phyloP scores from a whole-genome alignment of 75 land plant species.

The Azolla pinnata region DNA sequence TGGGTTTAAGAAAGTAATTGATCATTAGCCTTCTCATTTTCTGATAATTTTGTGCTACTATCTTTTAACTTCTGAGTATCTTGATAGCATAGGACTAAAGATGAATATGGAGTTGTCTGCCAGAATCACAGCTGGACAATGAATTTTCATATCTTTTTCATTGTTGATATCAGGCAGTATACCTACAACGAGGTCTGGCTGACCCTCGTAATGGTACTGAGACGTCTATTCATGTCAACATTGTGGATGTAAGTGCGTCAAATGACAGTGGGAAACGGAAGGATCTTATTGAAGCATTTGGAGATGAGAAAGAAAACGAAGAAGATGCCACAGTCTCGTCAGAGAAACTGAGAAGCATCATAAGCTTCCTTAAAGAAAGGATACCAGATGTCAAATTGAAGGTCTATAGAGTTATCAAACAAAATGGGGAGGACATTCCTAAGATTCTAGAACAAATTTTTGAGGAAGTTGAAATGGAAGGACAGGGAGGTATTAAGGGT shows the following conservation, averaged over 20 bases:
- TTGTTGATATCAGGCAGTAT: constrained; percentile 88
- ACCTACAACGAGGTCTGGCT: constrained; percentile 35
- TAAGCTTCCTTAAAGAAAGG: constrained; percentile 64
- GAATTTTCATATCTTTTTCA: no score
- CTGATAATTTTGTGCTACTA: no score
- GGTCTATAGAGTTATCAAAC: constrained; percentile 49
- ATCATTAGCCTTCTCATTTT: no score
- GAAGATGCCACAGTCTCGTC: constrained; percentile 40
- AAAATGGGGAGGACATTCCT: constrained; percentile 41
- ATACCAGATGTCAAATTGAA: constrained; percentile 72
- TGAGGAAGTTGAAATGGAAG: constrained; percentile 15
- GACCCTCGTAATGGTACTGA: constrained; percentile 7
- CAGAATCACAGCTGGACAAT: no score
- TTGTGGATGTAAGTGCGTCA: constrained; percentile 8
- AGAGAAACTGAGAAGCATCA: constrained; percentile 57
- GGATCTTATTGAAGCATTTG: constrained; percentile 25
- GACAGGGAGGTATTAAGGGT: constrained; percentile 30
- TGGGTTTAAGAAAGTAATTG: no score
- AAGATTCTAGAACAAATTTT: constrained; percentile 28
- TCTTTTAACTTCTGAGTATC: constrained; percentile 13
- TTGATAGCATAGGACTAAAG: no score
- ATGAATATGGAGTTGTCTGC: no score
- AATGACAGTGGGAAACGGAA: constrained; percentile 22
- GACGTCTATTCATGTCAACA: constrained; percentile 13
- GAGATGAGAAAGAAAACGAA: constrained; percentile 37